Base-by-base conservation (phyloP, 805 yeast species). In the Hanseniaspora hatyaiensis region DNA sequence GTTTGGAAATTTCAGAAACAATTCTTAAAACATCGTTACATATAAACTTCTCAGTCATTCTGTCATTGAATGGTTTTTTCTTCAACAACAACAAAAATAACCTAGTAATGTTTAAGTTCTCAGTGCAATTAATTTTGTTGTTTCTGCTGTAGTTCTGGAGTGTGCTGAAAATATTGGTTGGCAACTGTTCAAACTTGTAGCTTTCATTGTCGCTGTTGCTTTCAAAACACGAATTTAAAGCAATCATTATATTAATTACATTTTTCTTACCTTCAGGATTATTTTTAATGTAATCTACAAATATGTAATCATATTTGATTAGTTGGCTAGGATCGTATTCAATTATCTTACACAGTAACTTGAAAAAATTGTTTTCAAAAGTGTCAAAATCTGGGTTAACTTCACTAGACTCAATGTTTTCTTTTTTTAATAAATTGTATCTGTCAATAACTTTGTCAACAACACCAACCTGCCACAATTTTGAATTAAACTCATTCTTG, bases 21-120 rank as follows among this genome's bases (percentile, higher is more conserved):
- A 45, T 20, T 37, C 49, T 45, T 19, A 45, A 45, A 29, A 45
- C 42, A 31, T 45, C 49, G 31, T 45, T 45, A 37, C 49, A 45
- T 15, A 45, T 45, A 13, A 45, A 45, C 15, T 45, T 45, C 9
- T 45, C 49, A 12, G 38, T 37, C 11, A 45, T 11, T 22, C 20
- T 30, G 28, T 40, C 34, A 31, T 45, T 36, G 20, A 45, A 45
- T 8, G 24, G 16, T 8, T 30, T 19, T 8, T 40, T 28, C 19
- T 37, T 37, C 26, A 45, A 12, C n/a, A 45, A 8, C 8, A 45
- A 19, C 32, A 45, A 24, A n/a, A 45, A 45, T 18, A 45, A 31
- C 15, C 49, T 37, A 12, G 22, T 24, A 16, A 45, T 38, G 24
- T 45, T 45, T 6, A 45, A 13, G 15, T 45, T 36, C 8, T 45